Evolutionary conservation across 2,329 filamentous ascomycete genomes (phyloP).

Genomic region (Clarireedia sp.): DNA sequence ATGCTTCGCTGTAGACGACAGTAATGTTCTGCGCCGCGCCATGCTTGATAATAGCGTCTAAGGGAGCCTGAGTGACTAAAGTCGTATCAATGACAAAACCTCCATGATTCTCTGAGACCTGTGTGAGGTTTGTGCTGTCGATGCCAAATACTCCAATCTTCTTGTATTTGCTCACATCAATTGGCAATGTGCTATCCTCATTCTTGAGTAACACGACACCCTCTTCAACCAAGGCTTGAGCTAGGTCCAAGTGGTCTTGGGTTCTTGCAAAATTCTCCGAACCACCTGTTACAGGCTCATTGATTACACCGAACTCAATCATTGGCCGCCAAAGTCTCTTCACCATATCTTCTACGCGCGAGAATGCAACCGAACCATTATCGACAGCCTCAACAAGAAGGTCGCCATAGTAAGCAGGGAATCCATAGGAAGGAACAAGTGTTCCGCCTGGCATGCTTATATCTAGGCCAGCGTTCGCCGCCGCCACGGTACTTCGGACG

Average conservation of each 20-base stretch:
- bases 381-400: slow-evolving; percentile 42
- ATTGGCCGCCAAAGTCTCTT: slow-evolving; percentile 32
- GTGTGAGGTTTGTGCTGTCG: neutral
- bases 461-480: slow-evolving; percentile 73
- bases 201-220: neutral
- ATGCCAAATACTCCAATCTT: neutral
- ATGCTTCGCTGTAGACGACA: neutral
- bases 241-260: neutral
- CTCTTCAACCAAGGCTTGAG: neutral
- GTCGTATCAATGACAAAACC: neutral
- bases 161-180: neutral
- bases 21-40: neutral
- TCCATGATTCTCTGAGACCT: neutral
- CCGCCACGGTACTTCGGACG: slow-evolving; percentile 69
- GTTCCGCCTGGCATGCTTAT: slow-evolving; percentile 32
- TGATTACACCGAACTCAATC: neutral
- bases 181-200: neutral
- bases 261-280: neutral
- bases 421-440: slow-evolving; percentile 1
- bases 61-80: neutral
- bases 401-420: slow-evolving; percentile 9
- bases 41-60: neutral
- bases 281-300: neutral
- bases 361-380: slow-evolving; percentile 58
- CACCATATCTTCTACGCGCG: slow-evolving; percentile 59